Conservation (phyloP, 139 green algal genomes). For the Ostreobium quekettii region DNA sequence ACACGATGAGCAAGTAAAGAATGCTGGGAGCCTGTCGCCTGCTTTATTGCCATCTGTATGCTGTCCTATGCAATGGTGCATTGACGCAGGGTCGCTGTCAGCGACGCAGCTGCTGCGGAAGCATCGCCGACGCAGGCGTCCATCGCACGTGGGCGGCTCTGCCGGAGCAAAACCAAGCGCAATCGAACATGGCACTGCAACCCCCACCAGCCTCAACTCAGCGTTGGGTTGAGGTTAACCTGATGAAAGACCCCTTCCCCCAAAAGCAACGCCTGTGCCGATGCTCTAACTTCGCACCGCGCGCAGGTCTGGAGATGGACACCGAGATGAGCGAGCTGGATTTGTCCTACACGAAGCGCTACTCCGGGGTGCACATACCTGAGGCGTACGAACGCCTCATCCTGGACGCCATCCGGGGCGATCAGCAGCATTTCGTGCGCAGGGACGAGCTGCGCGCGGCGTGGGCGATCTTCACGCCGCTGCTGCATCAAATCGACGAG, state of each 20-base stretch:
- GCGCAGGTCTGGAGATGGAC: conserved; percentile 62
- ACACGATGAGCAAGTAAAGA: too few relatives aligned
- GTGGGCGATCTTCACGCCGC: conserved; percentile 88
- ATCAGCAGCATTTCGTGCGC: conserved; percentile 95
- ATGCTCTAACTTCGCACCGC: conserved; percentile 9
- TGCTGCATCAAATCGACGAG: conserved; percentile 76
- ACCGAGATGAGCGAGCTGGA: conserved; percentile 74
- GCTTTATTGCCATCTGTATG: too few relatives aligned
- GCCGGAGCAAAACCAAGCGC: too few relatives aligned
- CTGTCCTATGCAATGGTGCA: too few relatives aligned
- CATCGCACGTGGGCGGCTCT: too few relatives aligned
- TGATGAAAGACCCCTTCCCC: background rate
- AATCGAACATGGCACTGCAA: background rate
- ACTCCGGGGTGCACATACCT: conserved; percentile 60
- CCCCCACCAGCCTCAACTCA: background rate
- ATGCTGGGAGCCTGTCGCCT: too few relatives aligned
- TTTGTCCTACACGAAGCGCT: conserved; percentile 34
- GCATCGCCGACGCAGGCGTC: too few relatives aligned
- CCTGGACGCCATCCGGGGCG: conserved; percentile 80
- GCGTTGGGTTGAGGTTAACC: too few relatives aligned
- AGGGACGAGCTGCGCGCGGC: conserved; percentile 84
- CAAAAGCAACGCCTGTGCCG: background rate
- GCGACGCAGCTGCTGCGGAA: too few relatives aligned
- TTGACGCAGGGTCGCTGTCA: too few relatives aligned
- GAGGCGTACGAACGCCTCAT: conserved; percentile 94